Evolutionary conservation across 2,329 filamentous ascomycete genomes (phyloP), one percentile per base, ranked within the genome.

Genomic region (Botrytis galanthina): DNA sequence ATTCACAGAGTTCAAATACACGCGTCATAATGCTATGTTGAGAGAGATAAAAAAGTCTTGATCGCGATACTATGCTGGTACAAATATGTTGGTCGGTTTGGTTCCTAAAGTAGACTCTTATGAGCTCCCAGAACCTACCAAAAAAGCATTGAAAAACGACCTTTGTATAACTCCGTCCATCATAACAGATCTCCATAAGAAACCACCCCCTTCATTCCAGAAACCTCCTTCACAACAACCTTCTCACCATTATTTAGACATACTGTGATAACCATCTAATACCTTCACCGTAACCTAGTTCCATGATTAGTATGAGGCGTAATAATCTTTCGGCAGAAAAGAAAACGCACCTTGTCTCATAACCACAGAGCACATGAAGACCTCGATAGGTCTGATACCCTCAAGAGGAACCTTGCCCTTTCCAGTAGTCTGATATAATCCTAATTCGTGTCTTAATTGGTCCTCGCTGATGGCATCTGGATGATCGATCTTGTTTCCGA

Each of bases 401-500:
- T 97, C 95, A 78, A 96, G 87, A 76, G 92, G 93, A 76, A 97
- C 91, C 88, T 97, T 97, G 84, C 94, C 94, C 89, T 98, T 97
- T 80, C 95, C 95, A 75, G 94, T 97, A 73, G 95, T 97, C 85
- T 98, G 95, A 85, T 97, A 98, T 81, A 99, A 85, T 76, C 96
- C 96, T 74, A 99, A 87, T 83, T 95, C 92, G 82, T 95, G 92
- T 83, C 96, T 90, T 81, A 98, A 89, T 86, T 98, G 94, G 80
- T 98, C 95, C 88, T 99, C 96, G 77, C 92, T 95, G 72, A 98
- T 91, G 76, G 96, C 96, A 79, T 97, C 93, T 71, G 95, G 95
- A 86, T 98, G 95, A 84, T 99, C 96, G 83, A 99, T 99, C 90
- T 99, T 99, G 90, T 99, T 99, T 80, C 96, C 96, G 76, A 99